Base-by-base conservation (phyloP, 305 asterid genomes). In the Nicotiana rustica region DNA sequence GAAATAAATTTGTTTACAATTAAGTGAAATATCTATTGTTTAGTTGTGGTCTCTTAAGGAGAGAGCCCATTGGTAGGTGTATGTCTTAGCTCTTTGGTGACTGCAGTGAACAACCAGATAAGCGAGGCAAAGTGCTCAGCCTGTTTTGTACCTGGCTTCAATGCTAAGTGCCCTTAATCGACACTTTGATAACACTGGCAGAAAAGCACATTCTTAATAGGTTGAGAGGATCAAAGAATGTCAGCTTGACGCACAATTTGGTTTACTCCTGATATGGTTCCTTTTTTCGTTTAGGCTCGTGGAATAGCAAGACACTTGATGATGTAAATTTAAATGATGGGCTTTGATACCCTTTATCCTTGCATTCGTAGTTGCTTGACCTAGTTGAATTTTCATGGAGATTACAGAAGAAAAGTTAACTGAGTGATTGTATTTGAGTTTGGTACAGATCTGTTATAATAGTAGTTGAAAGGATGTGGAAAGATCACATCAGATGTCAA, bases 321-420 rank as follows among this genome's bases (percentile, higher is more conserved):
- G 57, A 49, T 49, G 57, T 49, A 3, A 10, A 49, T 49, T 41
- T 41, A 9, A 41, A 49, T 10, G 57, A 49, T 49, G 57, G 17
- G 57, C 57, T 49, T 49, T 49, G 57, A 49, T 49, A 2, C 57
- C 17, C 12, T 13, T 49, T 49, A 49, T 49, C 17, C 57, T 49
- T 49, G 4, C 47, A 29, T 66, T 66, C 17, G 19, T 66, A 66
- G 15, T 66, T 66, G 71, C 15, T 66, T 4, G 47, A 29, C 44
- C 47, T 31, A 66, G 71, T 31, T 66, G 71, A 66, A 18, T 66
- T 31, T 66, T 35, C 71, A 49, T 49, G 57, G 57, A 49, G 57
- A 49, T 29, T 33, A 66, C 21, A 29, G 71, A 66, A 66, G 71
- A 49, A 49, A 33, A 49, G 15, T 10, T 49, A 49, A 49, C 57